Evolutionary conservation across 2,329 filamentous ascomycete genomes (phyloP), one percentile per base, ranked within the genome.

Genomic region (Colletotrichum kahawae): DNA sequence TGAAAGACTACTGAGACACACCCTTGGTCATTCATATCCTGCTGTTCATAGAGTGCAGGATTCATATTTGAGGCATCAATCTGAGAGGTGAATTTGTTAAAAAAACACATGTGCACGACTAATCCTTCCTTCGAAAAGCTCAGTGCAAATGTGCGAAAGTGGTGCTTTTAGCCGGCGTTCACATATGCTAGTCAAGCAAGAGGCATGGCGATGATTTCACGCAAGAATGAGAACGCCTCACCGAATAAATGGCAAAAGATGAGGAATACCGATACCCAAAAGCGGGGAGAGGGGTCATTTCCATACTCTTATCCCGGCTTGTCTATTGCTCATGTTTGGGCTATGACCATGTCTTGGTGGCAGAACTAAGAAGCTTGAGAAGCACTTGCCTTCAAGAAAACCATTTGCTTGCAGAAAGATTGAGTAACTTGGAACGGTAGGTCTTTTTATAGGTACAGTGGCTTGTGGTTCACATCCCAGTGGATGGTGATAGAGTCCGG

Each of bases 11-110:
- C 2, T 1, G 2, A 43, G 4, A 12, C 2, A 10, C n/a, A 8
- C 18, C 4, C 38, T 43, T 43, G 0, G 16, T n/a, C 38, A n/a
- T 43, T 43, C 38, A 43, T n/a, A 1, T 10, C 38, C 38, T 43
- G 38, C 18, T 5, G 9, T n/a, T 6, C 1, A 0, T 10, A 6
- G 1, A 43, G 0, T 43, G 2, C 9, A 2, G 4, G 18, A 18
- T 18, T 24, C 24, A 9, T 9, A 18, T 43, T 43, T 9, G 4
- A 43, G 5, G 38, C 8, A 43, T 3, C 4, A 3, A n/a, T 9
- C 4, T 5, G 4, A n/a, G 38, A n/a, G 38, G 2, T 24, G 24
- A 24, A 24, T 24, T 24, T 24, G 24, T 24, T 24, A 24, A 24
- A 24, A 2, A 24, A 24, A 24, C 24, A 24, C 24, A 24, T 24